Evolutionary conservation across 805 yeast genomes (phyloP), one percentile per base, ranked within the genome.

Genomic region (Yarrowia sp.): DNA sequence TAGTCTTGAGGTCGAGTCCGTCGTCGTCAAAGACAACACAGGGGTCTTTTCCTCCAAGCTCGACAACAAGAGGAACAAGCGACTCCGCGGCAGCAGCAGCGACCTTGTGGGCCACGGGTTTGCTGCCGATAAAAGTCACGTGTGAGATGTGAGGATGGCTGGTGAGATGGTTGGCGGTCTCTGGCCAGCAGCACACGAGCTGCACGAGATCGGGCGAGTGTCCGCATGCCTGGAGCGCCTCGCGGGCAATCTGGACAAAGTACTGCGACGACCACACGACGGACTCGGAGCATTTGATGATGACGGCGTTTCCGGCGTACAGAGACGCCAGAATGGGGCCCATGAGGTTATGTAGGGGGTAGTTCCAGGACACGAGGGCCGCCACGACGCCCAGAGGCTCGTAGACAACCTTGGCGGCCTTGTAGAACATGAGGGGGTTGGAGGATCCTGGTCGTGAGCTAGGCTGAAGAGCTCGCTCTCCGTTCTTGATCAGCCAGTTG

Each of bases 21-120:
- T 65, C 61, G 73, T 91, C 95, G 74, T 94, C 98, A 72, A 95
- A 83, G 3, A 93, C 92, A 65, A 95, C 83, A 22, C 92, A 86
- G 0, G 98, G 89, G 77, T 95, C 99, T 75, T 95, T 95, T 22
- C 99, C 99, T 45, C 99, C 99, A 45, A 95, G 82, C 78, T 95
- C 99, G 10, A 92, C 93, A 26, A 94, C 98, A 52, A 94, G 92
- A 0, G 98, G 99, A 0, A 97, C 94, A 74, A 95, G 81, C n/a
- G 90, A 84, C 70, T 86, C 86, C 55, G 97, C 85, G 1, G 98
- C 98, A 50, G 93, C 90, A 56, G 82, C 83, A 45, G 89, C 88
- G 15, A 95, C 97, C 70, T 86, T 86, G 75, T 92, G 95, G 4
- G 98, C 98, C 35, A 95, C 97, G 1, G 94, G 93, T 71, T 90